Conservation (phyloP, 345 rosid species). For the Eucalyptus virginea region DNA sequence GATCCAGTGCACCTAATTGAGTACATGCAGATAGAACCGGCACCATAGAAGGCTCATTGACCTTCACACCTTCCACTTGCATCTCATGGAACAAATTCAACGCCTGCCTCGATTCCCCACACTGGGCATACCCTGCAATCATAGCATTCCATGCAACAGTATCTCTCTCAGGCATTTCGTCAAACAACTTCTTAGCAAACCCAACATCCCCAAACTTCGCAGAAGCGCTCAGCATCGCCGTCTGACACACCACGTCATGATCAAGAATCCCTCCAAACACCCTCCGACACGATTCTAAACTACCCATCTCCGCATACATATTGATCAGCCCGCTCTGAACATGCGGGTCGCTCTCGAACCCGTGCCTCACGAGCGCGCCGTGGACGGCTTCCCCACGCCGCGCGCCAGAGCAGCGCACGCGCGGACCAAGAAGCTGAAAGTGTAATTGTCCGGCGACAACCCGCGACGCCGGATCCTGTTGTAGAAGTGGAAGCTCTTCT, state of each 20-base stretch:
- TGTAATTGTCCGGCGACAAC: conserved; percentile 47
- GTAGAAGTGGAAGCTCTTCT: conserved; percentile 27
- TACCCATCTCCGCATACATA: conserved; percentile 44
- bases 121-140: conserved; percentile 44
- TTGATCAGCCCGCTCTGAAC: conserved; percentile 44
- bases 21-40: conserved; percentile 52
- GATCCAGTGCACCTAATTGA: conserved; percentile 47
- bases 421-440: conserved; percentile 45
- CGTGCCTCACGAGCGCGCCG: conserved; percentile 23
- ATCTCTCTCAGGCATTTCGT: conserved; percentile 45
- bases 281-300: conserved; percentile 19
- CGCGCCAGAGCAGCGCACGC: conserved; percentile 17
- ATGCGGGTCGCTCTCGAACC: conserved; percentile 46
- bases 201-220: conserved; percentile 45
- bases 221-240: conserved; percentile 50
- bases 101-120: conserved; percentile 35
- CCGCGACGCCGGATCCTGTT: conserved; percentile 11
- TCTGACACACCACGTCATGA: conserved; percentile 53
- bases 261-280: conserved; percentile 17
- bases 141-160: conserved; percentile 49
- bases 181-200: conserved; percentile 37
- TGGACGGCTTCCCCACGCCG: conserved; percentile 25
- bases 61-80: conserved; percentile 49
- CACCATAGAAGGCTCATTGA: conserved; percentile 41
- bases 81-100: conserved; percentile 38